Percentiles rank a stretch among this genome's conserved stretches.
Evolutionary conservation across 495 filamentous ascomycete genomes (phyloP).

Genomic region (Rhypophila decipiens): DNA sequence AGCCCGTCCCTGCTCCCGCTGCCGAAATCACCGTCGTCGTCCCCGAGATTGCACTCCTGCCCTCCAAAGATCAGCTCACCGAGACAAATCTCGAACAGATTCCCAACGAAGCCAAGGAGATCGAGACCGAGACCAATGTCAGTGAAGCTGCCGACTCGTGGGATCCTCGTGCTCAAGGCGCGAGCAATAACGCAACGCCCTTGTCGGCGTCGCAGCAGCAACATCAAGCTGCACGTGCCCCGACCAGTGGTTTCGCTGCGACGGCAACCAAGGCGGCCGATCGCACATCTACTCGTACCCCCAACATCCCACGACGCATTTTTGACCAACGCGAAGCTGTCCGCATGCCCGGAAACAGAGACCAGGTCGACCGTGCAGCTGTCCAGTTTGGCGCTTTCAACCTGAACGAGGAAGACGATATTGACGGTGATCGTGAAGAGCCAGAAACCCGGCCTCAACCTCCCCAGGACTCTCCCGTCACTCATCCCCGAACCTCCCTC

Average conservation of each 20-base stretch:
- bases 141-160: conserved; percentile 82
- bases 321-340: conserved; percentile 95
- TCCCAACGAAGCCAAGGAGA: conserved; percentile 74
- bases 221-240: conserved; percentile 48
- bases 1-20: conserved; percentile 9
- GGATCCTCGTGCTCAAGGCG: conserved; percentile 54
- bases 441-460: conserved; percentile 92
- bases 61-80: conserved; percentile 80
- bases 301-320: conserved; percentile 74
- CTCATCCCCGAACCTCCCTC: conserved; percentile 82
- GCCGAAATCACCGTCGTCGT: conserved; percentile 33
- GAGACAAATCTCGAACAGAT: conserved; percentile 88
- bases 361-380: conserved; percentile 76
- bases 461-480: conserved; percentile 85
- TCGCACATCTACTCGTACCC: conserved; percentile 50
- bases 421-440: conserved; percentile 91
- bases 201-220: conserved; percentile 49
- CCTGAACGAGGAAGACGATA: conserved; percentile 73
- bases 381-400: conserved; percentile 98
- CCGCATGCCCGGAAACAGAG: conserved; percentile 97
- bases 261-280: conserved; percentile 71
- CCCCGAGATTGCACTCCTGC: conserved; percentile 51
- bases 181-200: conserved; percentile 47
- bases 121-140: conserved; percentile 74
- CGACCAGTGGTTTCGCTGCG: conserved; percentile 62